phyloP scores from a whole-genome alignment of 2,329 filamentous ascomycete genomes.

The Sporothrix mexicana region DNA sequence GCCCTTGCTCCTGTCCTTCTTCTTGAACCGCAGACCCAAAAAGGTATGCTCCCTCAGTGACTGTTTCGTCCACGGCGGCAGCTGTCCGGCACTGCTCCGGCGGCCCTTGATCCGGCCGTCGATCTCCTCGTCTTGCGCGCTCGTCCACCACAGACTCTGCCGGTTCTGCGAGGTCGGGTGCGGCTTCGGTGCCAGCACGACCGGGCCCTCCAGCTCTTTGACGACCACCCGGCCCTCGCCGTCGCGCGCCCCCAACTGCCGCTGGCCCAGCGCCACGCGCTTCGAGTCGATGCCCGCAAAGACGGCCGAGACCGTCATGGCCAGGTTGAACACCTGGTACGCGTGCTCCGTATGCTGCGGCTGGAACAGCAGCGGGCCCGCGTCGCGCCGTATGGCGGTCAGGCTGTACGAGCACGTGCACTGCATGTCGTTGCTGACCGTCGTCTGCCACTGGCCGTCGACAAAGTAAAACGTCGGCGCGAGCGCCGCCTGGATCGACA shows the following conservation, averaged over 20 bases:
- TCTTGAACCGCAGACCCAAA: background rate
- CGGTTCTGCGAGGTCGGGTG: background rate
- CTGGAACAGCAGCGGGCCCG: background rate
- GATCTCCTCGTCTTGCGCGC: background rate
- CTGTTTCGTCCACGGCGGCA: background rate
- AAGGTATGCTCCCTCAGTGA: background rate
- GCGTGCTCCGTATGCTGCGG: background rate
- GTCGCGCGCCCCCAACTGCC: background rate
- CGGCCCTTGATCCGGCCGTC: background rate
- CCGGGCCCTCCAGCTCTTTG: background rate
- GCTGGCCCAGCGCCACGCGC: background rate
- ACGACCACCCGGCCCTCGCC: background rate
- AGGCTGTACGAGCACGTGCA: slow-evolving; percentile 8
- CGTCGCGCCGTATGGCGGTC: background rate
- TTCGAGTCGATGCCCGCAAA: background rate
- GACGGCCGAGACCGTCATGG: background rate
- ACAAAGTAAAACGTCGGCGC: background rate
- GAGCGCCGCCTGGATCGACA: background rate
- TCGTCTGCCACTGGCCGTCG: background rate
- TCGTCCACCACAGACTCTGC: background rate
- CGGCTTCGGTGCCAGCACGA: background rate
- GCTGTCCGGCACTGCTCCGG: background rate
- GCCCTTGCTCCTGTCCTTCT: background rate
- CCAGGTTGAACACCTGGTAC: background rate
- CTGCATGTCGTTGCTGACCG: background rate